Base-by-base conservation (phyloP, 768 basidiomycete genomes). In the Nidularia sp. region DNA sequence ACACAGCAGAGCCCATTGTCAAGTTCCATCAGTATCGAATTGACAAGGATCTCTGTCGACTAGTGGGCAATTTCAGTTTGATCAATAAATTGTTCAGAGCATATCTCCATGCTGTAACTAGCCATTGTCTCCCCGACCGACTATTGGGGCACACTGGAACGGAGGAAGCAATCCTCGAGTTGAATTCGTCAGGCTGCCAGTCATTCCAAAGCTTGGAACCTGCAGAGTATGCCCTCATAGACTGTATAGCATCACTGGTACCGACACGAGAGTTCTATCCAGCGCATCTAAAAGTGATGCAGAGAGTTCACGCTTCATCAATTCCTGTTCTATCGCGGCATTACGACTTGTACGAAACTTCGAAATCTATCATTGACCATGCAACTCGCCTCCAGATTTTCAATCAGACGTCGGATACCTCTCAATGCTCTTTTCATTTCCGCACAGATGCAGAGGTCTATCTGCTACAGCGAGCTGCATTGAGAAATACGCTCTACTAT, bases 51-150 rank as follows among this genome's bases (percentile, higher is more conserved):
- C 60, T 75, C 12, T 65, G 70, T 33, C 56, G 66, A 15, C 55
- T 75, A 10, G 55, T 62, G 4, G 64, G 73, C 47, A 54, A 57
- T 60, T 49, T 64, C 62, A 47, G 51, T 53, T 53, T 70, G 22
- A 54, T 55, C 4, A 61, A 63, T 53, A 61, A 59, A 34, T 60
- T 78, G 6, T 76, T 66, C 50, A 65, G 64, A 45, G 63, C 70
- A 2, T 75, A 76, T 48, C 63, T 81, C 12, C 80, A 81, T 43
- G 73, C 75, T 13, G 52, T 77, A 2, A 78, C 70, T 2, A 71
- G 72, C 29, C 67, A 71, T 43, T 68, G 68, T 45, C 59, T 73
- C 12, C 63, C 66, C 8, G 79, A 81, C 59, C 74, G 75, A 2
- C 62, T 81, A 15, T 76, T 72, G 0, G 56, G 57, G 13, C 70